These are phyloP conservation scores for Panaeolus papilionaceus DNA, from an alignment of 768 basidiomycete genomes.

Conservation along the genomic window DNA sequence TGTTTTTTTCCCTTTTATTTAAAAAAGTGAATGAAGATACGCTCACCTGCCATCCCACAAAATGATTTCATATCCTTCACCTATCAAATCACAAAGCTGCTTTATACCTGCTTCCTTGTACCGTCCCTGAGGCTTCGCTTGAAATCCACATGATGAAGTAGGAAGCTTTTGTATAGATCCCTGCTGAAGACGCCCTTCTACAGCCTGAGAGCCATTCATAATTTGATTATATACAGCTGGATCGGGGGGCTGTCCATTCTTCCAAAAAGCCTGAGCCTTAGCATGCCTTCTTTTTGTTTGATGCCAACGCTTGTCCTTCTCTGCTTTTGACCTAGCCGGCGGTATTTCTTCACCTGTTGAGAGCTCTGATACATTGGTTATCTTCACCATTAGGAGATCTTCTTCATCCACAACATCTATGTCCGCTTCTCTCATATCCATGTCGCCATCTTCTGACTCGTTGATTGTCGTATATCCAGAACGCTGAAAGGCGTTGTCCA, in stretches of 20 bases:
- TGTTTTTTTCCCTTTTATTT: no score
- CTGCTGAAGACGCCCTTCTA: neutral
- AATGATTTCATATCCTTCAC: neutral
- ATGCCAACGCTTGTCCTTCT: neutral
- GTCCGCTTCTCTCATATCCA: no score
- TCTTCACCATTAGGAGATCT: no score
- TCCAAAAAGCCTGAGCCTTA: neutral
- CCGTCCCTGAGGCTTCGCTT: neutral
- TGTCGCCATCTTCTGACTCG: no score
- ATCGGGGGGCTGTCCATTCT: neutral
- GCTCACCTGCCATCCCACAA: neutral
- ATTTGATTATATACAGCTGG: neutral
- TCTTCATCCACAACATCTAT: no score
- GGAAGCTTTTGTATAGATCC: neutral
- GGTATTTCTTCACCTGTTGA: neutral
- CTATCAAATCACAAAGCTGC: neutral
- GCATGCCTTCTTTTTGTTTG: neutral
- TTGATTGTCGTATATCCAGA: neutral
- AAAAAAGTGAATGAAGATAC: neutral
- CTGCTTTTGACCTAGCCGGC: neutral
- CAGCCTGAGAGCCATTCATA: neutral
- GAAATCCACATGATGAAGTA: neutral
- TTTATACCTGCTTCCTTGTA: neutral
- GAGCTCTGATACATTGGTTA: no score
- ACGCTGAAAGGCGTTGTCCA: neutral